Percentiles rank a stretch among this genome's conserved stretches.
These are phyloP conservation scores for Hylodesmum podocarpum DNA, from an alignment of 306 rosid species.

Conservation along the genomic window DNA sequence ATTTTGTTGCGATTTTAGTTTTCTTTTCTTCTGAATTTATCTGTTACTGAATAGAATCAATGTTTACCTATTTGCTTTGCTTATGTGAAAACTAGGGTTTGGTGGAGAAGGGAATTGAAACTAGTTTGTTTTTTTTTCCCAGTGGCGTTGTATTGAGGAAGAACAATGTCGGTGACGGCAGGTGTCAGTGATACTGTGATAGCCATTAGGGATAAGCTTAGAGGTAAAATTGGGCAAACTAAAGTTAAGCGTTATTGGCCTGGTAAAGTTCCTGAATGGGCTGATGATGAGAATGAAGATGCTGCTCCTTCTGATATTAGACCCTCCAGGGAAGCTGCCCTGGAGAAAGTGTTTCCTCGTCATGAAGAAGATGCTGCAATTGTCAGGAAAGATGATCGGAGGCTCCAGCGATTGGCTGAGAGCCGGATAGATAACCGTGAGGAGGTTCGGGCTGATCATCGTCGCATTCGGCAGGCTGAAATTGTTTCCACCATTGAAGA, in stretches of 20 bases:
- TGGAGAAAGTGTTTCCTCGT: constrained; percentile 75
- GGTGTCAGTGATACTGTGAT: constrained; percentile 92
- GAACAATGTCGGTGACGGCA: constrained; percentile 88
- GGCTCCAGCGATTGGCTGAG: constrained; percentile 81
- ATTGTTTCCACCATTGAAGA: constrained; percentile 88
- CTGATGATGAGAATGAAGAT: constrained; percentile 71
- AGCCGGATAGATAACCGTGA: constrained; percentile 83
- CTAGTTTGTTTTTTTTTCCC: neutral
- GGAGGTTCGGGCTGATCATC: constrained; percentile 87
- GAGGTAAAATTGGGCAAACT: constrained; percentile 94
- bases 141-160: constrained; percentile 7
- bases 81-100: constrained; percentile 31
- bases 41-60: neutral
- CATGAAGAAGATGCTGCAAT: constrained; percentile 50
- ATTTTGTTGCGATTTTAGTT: neutral
- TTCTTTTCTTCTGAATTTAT: neutral
- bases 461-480: constrained; percentile 92
- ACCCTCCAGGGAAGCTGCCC: constrained; percentile 54
- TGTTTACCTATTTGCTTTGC: neutral
- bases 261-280: constrained; percentile 96
- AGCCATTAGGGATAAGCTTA: constrained; percentile 85
- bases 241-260: constrained; percentile 97
- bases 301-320: constrained; percentile 43
- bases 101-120: neutral
- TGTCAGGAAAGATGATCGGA: constrained; percentile 70